Evolutionary conservation across 129 eudicot species (phyloP), one percentile per base, ranked within the genome.

Genomic region (Gnaphalium uliginosum): DNA sequence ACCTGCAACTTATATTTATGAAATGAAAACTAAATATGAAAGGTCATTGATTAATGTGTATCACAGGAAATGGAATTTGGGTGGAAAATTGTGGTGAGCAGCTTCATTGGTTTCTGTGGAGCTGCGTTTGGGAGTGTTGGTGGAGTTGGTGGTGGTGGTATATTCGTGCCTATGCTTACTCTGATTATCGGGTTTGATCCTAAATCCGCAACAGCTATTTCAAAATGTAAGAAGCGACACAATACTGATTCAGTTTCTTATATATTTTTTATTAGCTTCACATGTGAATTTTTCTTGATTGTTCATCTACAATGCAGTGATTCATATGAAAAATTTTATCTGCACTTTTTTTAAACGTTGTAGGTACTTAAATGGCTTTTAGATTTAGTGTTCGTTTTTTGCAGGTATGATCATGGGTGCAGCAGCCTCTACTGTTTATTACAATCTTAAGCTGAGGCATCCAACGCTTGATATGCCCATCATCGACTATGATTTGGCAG

Each of bases 61-160:
- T 76, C 22, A 30, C 90, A 92, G 98, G 98, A 89, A 32, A 76
- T 89, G 86, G 41, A 84, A 73, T 83, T 89, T 73, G 90, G 84
- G 63, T 92, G 96, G 96, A 56, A 81, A 88, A 86, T 92, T 58
- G 72, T 89, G 71, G 62, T 89, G 57, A 96, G 96, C 37, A 76
- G 83, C 80, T 23, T 92, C n/a, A 89, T 92, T 75, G 96, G 95
- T 77, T 92, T 89, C 82, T 81, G 79, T 63, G 98, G 98, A 73
- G 96, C 98, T 7, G 98, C 96, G 62, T 89, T 89, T 83, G 98
- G 98, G 74, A 92, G 98, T 74, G 98, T 92, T 32, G 98, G 96
- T 30, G 98, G 98, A 60, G 93, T 92, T 77, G 98, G 98, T 35
- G 98, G 96, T 15, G 96, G 95, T 48, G 96, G 94, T 69, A 87